Base-by-base conservation (phyloP, 2,329 filamentous ascomycete genomes). In the Trichoderma harzianum region DNA sequence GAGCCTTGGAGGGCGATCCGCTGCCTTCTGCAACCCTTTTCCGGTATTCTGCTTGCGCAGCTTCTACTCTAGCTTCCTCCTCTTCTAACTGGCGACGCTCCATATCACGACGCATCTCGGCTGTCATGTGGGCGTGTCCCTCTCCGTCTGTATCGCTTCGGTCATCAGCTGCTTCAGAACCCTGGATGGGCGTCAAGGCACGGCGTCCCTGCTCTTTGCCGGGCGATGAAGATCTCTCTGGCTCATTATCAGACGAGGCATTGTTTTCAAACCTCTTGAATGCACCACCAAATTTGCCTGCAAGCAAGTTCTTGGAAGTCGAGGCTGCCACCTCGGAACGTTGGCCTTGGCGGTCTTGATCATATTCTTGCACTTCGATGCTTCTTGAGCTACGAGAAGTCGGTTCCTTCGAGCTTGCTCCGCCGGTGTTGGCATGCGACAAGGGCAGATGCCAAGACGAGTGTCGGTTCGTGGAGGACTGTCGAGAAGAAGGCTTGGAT, bases 31-130 rank as follows among this genome's bases (percentile, higher is more conserved):
- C 89, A 51, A 97, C 83, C 26, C 92, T 90, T 76, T 90, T 90
- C 39, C 92, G 90, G 80, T 98, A 97, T 81, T 97, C 95, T 2
- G 93, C 94, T 21, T 94, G 94, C 0, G 95, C 96, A 24, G 91
- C 91, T 61, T 93, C 94, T 2, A 99, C 96, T 3, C 96, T 89
- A 77, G 90, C 91, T 81, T 99, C 96, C 83, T 99, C 96, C 78
- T 96, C 91, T 21, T 91, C 92, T 2, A 98, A 86, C 70, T 91
- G 89, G 69, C 91, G 86, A 24, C 95, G 91, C 81, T 99, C 96
- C 18, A 97, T 86, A 79, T 99, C 96, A 36, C 96, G 91, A 64
- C 93, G 91, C 85, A 96, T 92, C 80, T 98, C 95, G 0, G 95
- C 93, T 0, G 93, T 90, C 78, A 97, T 82, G 67, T 93, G 89